Base-by-base conservation (phyloP, 2,329 filamentous ascomycete genomes). In the Penicillium glabrum region DNA sequence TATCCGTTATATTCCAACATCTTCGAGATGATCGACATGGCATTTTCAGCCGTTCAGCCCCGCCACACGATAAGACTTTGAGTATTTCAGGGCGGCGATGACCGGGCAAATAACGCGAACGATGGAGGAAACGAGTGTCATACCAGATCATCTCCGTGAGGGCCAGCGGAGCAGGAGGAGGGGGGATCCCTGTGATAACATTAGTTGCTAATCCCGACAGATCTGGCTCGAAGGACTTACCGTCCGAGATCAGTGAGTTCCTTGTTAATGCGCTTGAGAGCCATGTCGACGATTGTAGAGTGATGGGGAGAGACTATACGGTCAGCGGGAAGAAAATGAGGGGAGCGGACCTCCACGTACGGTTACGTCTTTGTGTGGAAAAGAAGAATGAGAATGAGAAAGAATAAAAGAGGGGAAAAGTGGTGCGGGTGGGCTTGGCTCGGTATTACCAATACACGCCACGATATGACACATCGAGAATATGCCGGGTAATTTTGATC, bases 81-180 rank as follows among this genome's bases (percentile, higher is more conserved):
- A 29, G 24, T 31, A 53, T 57, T 56, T 54, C 31, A 45, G 45
- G 54, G 53, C 52, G 56, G 61, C 59, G 24, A n/a, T 47, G 63
- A 51, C 35, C 23, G 47, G 11, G 39, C 19, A 27, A n/a, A 33
- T 26, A 35, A 53, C 24, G 27, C 26, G 46, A 44, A 57, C 33
- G 39, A 52, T 50, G 24, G 50, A 49, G 47, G 41, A 55, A 43
- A 3, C 16, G 43, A 45, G 21, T 21, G 54, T 54, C 91, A 74
- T 93, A 98, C 95, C 87, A 99, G 80, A 83, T 99, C 95, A 83
- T 98, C 93, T 78, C 93, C 93, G 73, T 96, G 89, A 68, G 95
- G 95, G 67, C 95, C 95, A 72, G 95, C 95, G 76, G 93, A 98
- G 87, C 95, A 99, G 69, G 93, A 98, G 58, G 95, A 98, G 74